Evolutionary conservation across 495 filamentous ascomycete genomes (phyloP), one percentile per base, ranked within the genome.

Genomic region (Talaromyces wortmannii): DNA sequence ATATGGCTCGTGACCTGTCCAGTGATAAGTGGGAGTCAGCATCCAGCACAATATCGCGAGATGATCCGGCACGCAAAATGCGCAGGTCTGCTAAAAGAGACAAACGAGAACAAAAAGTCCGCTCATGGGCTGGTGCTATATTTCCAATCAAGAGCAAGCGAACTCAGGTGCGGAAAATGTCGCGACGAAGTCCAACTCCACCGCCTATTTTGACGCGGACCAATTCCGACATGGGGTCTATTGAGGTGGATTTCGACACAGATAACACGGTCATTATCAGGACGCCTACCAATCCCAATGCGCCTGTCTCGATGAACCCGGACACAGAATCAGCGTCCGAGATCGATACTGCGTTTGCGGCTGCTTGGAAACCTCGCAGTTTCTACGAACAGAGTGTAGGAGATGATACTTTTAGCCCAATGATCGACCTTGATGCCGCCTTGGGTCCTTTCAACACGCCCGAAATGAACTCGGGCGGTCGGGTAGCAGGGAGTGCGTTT

Each of bases 361-460:
- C 63, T 8, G 63, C 72, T 33, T 79, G 75, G 75, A 81, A 77
- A 51, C 75, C 76, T 7, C 67, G 71, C 53, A 74, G 71, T 48
- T 70, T 76, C 56, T 69, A 76, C 42, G 73, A 76, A 50, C 73
- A 76, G 55, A 48, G 52, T 8, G 57, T 50, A 4, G 82, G 86
- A 11, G 77, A 81, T 33, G 85, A 89, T 52, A 59, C 73, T 2
- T 75, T 84, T 48, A 91, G 84, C 60, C 89, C 87, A 5, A 82
- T 96, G 56, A 92, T 98, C 52, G 94, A 98, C 71, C 75, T 98
- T 43, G 94, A 98, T 76, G 94, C 92, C 36, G 94, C 92, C n/a
- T 75, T 98, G 10, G 90, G 90, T 3, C 91, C 94, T 0, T 95
- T 95, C 71, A 91, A 94, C 63, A 92, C 89, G 1, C 90, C 90